A percentile compares a stretch with the other conserved stretches of the same genome.
These are phyloP conservation scores for Leucosporidium yakuticum DNA, from an alignment of 768 basidiomycete species.

Conservation along the genomic window DNA sequence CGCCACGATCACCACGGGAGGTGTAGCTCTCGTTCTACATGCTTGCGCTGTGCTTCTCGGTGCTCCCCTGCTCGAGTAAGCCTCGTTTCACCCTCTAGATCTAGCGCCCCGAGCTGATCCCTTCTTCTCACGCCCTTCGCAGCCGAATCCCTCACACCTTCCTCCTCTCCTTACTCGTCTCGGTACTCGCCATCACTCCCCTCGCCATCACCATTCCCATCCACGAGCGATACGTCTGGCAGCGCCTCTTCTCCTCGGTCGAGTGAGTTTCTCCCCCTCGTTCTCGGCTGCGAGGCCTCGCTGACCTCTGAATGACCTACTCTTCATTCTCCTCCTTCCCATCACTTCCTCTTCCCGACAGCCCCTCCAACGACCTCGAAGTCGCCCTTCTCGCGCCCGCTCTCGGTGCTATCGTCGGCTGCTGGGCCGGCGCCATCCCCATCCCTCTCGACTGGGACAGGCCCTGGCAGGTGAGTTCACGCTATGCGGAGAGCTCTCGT, in stretches of 20 bases:
- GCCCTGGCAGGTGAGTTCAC: slow-evolving; percentile 78
- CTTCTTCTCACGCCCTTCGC: neutral
- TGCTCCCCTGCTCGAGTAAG: slow-evolving; percentile 61
- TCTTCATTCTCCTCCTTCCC: neutral
- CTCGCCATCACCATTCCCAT: slow-evolving; percentile 63
- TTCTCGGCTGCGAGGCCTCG: neutral
- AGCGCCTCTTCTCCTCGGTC: slow-evolving; percentile 71
- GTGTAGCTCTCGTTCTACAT: slow-evolving; percentile 51
- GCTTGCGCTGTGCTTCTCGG: slow-evolving; percentile 62
- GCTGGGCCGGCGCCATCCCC: slow-evolving; percentile 75
- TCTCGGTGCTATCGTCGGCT: slow-evolving; percentile 63
- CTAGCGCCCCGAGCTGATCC: neutral
- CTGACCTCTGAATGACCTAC: neutral
- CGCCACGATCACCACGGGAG: slow-evolving; percentile 46
- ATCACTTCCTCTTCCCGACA: neutral
- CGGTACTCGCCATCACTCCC: slow-evolving; percentile 53
- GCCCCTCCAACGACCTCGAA: slow-evolving; percentile 58
- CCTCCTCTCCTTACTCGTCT: slow-evolving; percentile 57
- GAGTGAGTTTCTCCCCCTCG: slow-evolving; percentile 53
- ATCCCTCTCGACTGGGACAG: slow-evolving; percentile 94
- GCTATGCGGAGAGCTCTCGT: slow-evolving; percentile 21
- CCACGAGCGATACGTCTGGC: slow-evolving; percentile 69
- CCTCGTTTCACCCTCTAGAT: neutral
- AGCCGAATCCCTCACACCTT: slow-evolving; percentile 60
- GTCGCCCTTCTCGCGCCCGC: slow-evolving; percentile 72